Base-by-base conservation (phyloP, 208 protist genomes). In the Angomonas desouzai region DNA sequence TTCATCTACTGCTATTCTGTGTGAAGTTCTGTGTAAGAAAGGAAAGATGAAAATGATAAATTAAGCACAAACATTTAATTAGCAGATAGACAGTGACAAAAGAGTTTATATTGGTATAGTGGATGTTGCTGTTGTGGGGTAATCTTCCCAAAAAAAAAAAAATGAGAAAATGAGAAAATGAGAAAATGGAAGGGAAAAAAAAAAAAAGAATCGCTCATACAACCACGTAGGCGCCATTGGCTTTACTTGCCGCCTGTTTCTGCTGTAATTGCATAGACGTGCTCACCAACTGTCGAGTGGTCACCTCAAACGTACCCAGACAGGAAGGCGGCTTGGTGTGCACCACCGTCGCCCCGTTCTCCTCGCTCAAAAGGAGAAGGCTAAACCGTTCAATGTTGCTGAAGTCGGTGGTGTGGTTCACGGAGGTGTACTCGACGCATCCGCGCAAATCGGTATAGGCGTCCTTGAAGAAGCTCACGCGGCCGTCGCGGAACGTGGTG, bases 401-500 rank as follows among this genome's bases (percentile, higher is more conserved):
- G 9, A 60, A 53, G 47, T 49, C 51, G 23, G 16, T 53, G 18
- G 10, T 48, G 59, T 48, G 43, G 29, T 55, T 34, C 43, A 64
- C 59, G n/a, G 59, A 18, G 34, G 62, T 49, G 62, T 67, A 67
- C 49, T 67, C 62, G 49, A 67, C 56, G 10, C 45, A 32, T 16
- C 62, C 62, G 22, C 62, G 62, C 32, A 67, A 48, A 33, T 67
- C 62, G 20, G 62, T 67, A 48, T 67, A 67, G 23, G 49, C 62
- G 51, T 67, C 62, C 34, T 59, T 57, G 62, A 67, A 67, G 51
- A 67, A 67, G 6, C 7, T 27, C 2, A 56, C 47, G 23, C 2
- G 9, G 18, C 62, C 62, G 36, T 45, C 27, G 32, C 58, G 11
- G n/a, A 11, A 29, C 33, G 9, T 49, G 23, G 49, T 48, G 34